Conservation (phyloP, 2,329 filamentous ascomycete species). For the Beauveria scarabaeidicola region DNA sequence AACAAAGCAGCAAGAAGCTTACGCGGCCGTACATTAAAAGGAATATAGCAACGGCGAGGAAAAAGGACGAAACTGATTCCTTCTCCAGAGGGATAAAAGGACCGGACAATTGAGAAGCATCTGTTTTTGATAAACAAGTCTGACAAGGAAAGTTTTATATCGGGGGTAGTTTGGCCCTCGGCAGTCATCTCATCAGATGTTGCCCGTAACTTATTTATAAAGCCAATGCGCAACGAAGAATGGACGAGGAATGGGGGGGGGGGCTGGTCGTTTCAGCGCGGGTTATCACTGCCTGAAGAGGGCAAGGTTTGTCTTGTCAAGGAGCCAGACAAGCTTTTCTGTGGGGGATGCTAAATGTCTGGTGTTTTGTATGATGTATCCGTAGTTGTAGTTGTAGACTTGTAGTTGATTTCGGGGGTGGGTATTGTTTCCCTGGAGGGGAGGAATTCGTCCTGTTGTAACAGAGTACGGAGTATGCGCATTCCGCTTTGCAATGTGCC, state of each 20-base stretch:
- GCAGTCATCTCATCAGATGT: too few species aligned
- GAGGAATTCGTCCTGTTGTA: too few species aligned
- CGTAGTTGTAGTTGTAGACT: too few species aligned
- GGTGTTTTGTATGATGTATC: too few species aligned
- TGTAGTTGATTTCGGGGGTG: background rate
- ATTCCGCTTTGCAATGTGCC: too few species aligned
- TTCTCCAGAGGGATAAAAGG: background rate
- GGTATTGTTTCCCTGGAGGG: too few species aligned
- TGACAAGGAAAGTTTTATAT: too few species aligned
- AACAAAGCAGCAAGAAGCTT: too few species aligned
- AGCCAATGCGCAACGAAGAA: background rate
- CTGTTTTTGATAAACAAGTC: too few species aligned
- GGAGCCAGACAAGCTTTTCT: slow-evolving; percentile 29
- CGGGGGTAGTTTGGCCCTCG: background rate
- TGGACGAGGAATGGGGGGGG: slow-evolving; percentile 10
- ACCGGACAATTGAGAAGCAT: background rate
- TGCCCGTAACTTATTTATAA: too few species aligned
- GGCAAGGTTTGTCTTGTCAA: slow-evolving; percentile 24
- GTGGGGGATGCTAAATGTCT: slow-evolving; percentile 3
- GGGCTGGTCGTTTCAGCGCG: slow-evolving; percentile 26
- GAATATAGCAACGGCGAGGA: background rate
- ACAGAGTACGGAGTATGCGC: too few species aligned
- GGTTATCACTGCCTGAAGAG: slow-evolving; percentile 23
- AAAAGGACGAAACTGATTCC: background rate
- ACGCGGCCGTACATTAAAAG: background rate